phyloP scores from a whole-genome alignment of 108 stramenopile species.

The Craspedostauros australis region DNA sequence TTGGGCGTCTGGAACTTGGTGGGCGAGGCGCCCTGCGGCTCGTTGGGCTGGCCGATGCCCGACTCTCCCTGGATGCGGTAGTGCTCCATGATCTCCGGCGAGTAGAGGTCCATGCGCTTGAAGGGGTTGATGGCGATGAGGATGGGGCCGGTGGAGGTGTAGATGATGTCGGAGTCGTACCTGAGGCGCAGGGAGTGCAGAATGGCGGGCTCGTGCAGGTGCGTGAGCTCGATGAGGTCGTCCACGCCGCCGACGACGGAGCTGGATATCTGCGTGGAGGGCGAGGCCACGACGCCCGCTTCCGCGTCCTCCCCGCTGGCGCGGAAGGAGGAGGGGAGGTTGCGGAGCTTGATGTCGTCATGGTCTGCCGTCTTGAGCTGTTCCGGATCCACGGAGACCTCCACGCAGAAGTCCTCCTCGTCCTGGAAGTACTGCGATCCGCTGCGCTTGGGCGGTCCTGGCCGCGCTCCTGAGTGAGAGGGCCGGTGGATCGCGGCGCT shows the following conservation, averaged over 20 bases:
- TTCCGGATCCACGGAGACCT: constrained; percentile 57
- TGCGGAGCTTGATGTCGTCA: constrained; percentile 72
- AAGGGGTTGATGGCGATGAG: constrained; percentile 94
- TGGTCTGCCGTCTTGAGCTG: constrained; percentile 68
- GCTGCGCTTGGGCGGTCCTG: constrained; percentile 5
- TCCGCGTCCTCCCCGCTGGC: constrained; percentile 48
- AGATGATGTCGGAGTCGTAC: constrained; percentile 80
- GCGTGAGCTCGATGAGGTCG: constrained; percentile 77
- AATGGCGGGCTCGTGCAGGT: constrained; percentile 84
- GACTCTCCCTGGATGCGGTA: constrained; percentile 71
- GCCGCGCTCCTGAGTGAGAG: constrained; percentile 3
- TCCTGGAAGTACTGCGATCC: constrained; percentile 38
- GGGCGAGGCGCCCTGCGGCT: neutral
- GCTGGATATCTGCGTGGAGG: constrained; percentile 24
- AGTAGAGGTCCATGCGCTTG: constrained; percentile 84
- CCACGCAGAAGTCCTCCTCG: constrained; percentile 44
- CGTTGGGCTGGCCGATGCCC: constrained; percentile 12
- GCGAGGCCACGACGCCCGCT: constrained; percentile 37
- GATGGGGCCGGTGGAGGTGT: constrained; percentile 88
- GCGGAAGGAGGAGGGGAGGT: constrained; percentile 49
- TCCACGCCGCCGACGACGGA: constrained; percentile 57
- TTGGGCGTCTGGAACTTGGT: constrained; percentile 29
- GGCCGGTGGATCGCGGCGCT: no score
- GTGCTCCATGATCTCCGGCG: constrained; percentile 62
- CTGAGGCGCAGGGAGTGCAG: constrained; percentile 70